These are phyloP conservation scores for Chlamydomonas eustigma DNA, from an alignment of 139 green algal genomes.

Conservation along the genomic window DNA sequence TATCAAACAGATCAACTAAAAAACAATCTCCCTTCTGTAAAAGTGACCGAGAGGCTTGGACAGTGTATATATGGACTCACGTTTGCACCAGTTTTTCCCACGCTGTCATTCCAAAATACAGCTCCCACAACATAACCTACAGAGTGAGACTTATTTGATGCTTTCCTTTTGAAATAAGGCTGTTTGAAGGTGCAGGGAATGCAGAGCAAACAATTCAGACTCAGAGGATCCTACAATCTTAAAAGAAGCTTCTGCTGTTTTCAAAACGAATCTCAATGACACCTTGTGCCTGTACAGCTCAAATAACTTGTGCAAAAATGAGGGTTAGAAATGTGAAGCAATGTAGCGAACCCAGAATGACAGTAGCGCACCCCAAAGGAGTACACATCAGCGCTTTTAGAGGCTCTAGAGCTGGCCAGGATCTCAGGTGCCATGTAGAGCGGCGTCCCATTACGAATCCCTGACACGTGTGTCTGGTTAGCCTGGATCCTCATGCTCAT, in stretches of 20 bases:
- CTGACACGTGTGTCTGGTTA: conserved; percentile 34
- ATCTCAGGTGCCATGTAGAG: conserved; percentile 44
- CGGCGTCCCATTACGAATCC: conserved; percentile 34
- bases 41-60: background rate
- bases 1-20: too few relatives aligned
- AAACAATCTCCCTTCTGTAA: background rate
- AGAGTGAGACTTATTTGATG: background rate
- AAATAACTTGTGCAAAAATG: too few relatives aligned
- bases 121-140: conserved; percentile 25
- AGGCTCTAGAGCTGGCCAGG: background rate
- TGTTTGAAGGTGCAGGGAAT: too few relatives aligned
- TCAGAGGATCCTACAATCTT: too few relatives aligned
- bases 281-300: too few relatives aligned
- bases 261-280: too few relatives aligned
- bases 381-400: conserved; percentile 14
- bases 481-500: conserved; percentile 34
- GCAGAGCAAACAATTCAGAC: too few relatives aligned
- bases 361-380: conserved; percentile 18
- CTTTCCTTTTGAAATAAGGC: too few relatives aligned
- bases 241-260: too few relatives aligned
- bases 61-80: background rate
- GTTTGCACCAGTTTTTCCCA: background rate
- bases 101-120: conserved; percentile 4
- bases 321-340: too few relatives aligned
- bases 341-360: too few relatives aligned